phyloP scores from a whole-genome alignment of 495 filamentous ascomycete genomes.

The Daldinia caldariorum region DNA sequence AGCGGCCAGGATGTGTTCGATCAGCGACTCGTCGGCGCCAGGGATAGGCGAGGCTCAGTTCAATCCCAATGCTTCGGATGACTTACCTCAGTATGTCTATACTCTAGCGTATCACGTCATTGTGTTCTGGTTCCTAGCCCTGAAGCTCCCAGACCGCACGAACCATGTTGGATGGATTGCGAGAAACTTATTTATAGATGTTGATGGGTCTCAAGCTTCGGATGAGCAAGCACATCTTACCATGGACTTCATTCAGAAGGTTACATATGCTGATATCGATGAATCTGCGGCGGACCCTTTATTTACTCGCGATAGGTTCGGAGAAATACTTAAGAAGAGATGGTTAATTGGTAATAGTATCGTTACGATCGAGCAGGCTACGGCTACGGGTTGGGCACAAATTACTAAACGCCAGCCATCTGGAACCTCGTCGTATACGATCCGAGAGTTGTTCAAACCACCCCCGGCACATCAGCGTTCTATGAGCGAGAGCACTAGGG shows the following conservation, averaged over 20 bases:
- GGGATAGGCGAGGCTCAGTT: conserved; percentile 41
- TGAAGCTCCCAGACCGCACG: conserved; percentile 83
- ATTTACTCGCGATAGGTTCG: conserved; percentile 69
- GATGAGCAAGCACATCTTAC: conserved; percentile 95
- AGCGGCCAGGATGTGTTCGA: conserved; percentile 48
- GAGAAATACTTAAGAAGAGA: conserved; percentile 74
- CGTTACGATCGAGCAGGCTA: conserved; percentile 83
- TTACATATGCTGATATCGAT: conserved; percentile 84
- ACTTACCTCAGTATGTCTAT: conserved; percentile 90
- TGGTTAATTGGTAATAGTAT: conserved; percentile 92
- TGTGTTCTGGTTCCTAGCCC: conserved; percentile 92
- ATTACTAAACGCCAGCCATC: conserved; percentile 86
- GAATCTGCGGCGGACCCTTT: conserved; percentile 73
- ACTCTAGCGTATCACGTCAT: conserved; percentile 94
- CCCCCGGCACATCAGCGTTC: conserved; percentile 73
- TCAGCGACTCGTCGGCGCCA: conserved; percentile 37
- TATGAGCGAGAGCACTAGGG: conserved; percentile 47
- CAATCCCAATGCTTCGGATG: conserved; percentile 60
- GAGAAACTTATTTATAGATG: conserved; percentile 81
- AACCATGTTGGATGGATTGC: conserved; percentile 91
- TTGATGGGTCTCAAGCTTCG: conserved; percentile 74
- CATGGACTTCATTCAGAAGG: conserved; percentile 94
- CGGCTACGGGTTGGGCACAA: conserved; percentile 76
- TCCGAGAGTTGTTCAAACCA: conserved; percentile 75
- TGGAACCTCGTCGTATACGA: conserved; percentile 79